Evolutionary conservation across 2,329 filamentous ascomycete species (phyloP).

Genomic region (Aspergillus floridensis): DNA sequence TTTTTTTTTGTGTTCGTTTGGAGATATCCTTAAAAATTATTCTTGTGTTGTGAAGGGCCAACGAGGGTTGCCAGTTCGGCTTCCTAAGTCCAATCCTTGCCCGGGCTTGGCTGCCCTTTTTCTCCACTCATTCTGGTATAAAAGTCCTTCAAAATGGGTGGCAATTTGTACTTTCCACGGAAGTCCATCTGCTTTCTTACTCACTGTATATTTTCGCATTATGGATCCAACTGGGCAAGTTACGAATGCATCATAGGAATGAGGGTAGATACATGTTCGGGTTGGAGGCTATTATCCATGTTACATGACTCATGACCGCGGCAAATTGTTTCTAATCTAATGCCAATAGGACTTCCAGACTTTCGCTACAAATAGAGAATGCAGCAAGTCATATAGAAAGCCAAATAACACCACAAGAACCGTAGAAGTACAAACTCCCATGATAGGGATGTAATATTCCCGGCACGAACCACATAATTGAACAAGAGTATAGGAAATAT

Average conservation of each 20-base stretch:
- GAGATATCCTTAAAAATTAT: background rate
- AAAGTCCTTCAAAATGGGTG: background rate
- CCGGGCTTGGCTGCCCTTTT: background rate
- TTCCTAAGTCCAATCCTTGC: background rate
- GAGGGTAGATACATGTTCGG: no score
- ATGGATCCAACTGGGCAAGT: background rate
- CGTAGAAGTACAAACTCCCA: background rate
- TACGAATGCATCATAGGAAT: no score
- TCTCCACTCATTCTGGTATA: background rate
- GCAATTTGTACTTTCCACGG: background rate
- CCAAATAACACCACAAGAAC: background rate
- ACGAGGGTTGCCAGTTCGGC: background rate
- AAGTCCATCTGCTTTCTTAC: background rate
- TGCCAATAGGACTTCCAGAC: no score
- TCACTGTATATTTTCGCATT: background rate
- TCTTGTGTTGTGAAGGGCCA: background rate
- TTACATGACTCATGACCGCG: no score
- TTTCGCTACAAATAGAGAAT: no score
- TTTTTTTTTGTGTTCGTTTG: conserved; percentile 1
- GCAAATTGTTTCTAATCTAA: no score
- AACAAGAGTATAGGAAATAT: conserved; percentile 12
- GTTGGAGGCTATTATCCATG: no score
- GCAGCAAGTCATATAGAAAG: no score
- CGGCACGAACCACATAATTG: conserved; percentile 22
- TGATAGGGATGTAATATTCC: conserved; percentile 4